Base-by-base conservation (phyloP, 2,329 filamentous ascomycete species). In the Nakataea oryzae region DNA sequence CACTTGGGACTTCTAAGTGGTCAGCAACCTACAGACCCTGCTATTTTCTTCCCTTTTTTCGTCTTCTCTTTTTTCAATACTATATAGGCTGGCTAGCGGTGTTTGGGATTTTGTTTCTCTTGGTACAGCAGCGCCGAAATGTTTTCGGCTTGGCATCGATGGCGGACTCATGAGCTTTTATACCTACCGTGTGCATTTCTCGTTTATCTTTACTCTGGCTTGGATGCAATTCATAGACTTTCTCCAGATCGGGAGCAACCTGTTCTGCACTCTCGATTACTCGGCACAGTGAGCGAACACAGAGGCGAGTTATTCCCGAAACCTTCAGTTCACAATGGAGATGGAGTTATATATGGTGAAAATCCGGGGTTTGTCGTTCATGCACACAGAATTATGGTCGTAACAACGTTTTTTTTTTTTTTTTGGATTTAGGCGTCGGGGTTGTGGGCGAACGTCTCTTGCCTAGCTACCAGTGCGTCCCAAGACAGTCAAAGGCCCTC, bases 1-100 rank as follows among this genome's bases (percentile, higher is more conserved):
- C 66, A 74, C 77, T 30, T 93, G 88, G 83, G 85, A 91, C 70
- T 86, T 93, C 68, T 93, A 73, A 76, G 59, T 26, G 54, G 11
- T 21, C 3, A 3, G 21, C 21, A n/a, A 3, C 41, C 41, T 50
- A 21, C n/a, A 21, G 41, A 6, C 34, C 3, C 34, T 21, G n/a
- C n/a, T n/a, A n/a, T n/a, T n/a, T n/a, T n/a, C n/a, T n/a, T n/a
- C n/a, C n/a, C n/a, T n/a, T n/a, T n/a, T n/a, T n/a, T n/a, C n/a
- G n/a, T n/a, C 34, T 2, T 41, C 4, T 17, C 34, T 41, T 41
- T 50, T 50, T 50, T n/a, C 7, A 8, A 21, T 50, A 50, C 21
- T 50, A 3, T 50, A n/a, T 50, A 2, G 41, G 41, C 3, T 17
- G 41, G 41, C 21, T 50, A 8, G 14, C 21, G 41, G 41, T 11